Evolutionary conservation across 257 asterid species (phyloP).

Genomic region (Knoxia roxburghii): DNA sequence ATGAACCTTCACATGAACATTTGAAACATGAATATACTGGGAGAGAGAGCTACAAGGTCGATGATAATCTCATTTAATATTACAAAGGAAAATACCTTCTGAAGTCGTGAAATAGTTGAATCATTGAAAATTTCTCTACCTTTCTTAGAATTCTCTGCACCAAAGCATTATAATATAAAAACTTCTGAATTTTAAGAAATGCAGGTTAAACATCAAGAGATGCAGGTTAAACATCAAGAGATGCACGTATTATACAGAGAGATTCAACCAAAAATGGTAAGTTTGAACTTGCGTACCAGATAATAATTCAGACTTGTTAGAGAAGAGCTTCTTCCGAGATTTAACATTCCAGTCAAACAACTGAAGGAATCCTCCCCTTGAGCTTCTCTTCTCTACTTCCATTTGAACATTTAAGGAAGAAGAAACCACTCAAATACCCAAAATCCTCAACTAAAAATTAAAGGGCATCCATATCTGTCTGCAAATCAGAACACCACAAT

Average conservation of each 20-base stretch:
- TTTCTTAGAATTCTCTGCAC: conserved; percentile 56
- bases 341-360: conserved; percentile 92
- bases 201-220: neutral
- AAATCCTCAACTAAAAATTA: conserved; percentile 20
- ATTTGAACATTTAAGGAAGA: conserved; percentile 31
- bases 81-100: conserved; percentile 43
- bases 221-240: neutral
- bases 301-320: conserved; percentile 56
- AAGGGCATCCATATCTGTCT: conserved; percentile 37
- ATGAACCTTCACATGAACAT: conserved; percentile 40
- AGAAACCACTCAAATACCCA: conserved; percentile 13
- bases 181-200: conserved; percentile 9
- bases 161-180: conserved; percentile 14
- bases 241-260: conserved; percentile 4
- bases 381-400: conserved; percentile 85
- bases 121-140: conserved; percentile 49
- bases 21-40: conserved; percentile 12
- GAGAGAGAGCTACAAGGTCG: conserved; percentile 11
- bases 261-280: neutral
- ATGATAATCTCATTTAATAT: conserved; percentile 5
- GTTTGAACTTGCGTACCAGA: conserved; percentile 47
- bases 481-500: conserved; percentile 12
- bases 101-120: conserved; percentile 41
- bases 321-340: conserved; percentile 87
- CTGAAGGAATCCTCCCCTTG: conserved; percentile 85